Evolutionary conservation across 176 grass and related monocot genomes (phyloP).

Genomic region (Eleusine indica): DNA sequence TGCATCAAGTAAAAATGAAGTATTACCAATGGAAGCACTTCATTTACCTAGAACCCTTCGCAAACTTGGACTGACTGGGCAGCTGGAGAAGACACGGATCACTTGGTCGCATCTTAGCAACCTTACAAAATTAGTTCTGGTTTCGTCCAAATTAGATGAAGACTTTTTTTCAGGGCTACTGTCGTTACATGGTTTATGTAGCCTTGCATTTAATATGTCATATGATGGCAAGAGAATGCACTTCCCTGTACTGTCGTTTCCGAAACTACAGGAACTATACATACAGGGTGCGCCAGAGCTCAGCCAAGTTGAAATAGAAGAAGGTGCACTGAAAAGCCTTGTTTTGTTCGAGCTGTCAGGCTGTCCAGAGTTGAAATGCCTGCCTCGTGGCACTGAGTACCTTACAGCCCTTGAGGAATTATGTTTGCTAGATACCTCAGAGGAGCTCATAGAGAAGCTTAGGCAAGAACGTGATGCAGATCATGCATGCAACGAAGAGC

Average conservation of each 20-base stretch:
- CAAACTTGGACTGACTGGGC: not conserved
- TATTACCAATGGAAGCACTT: conserved; percentile 34
- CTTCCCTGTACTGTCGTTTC: conserved; percentile 31
- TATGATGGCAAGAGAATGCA: conserved; percentile 37
- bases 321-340: conserved; percentile 39
- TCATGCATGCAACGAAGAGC: not conserved
- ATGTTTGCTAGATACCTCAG: not conserved
- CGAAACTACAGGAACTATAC: not conserved
- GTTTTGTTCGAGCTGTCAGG: not conserved
- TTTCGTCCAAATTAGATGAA: conserved; percentile 25
- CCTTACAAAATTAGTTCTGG: not conserved
- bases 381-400: conserved; percentile 36
- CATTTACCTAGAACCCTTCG: conserved; percentile 9
- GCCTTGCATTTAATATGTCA: not conserved
- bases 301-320: conserved; percentile 33
- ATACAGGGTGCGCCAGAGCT: not conserved
- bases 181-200: not conserved
- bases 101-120: conserved; percentile 14
- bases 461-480: not conserved
- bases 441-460: conserved; percentile 34
- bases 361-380: conserved; percentile 11
- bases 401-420: conserved; percentile 18
- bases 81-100: conserved; percentile 29
- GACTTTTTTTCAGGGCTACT: conserved; percentile 32
- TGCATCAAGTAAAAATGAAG: not conserved